Conservation (phyloP, 2,329 filamentous ascomycete species). For the Fusarium tanahbumbuense region DNA sequence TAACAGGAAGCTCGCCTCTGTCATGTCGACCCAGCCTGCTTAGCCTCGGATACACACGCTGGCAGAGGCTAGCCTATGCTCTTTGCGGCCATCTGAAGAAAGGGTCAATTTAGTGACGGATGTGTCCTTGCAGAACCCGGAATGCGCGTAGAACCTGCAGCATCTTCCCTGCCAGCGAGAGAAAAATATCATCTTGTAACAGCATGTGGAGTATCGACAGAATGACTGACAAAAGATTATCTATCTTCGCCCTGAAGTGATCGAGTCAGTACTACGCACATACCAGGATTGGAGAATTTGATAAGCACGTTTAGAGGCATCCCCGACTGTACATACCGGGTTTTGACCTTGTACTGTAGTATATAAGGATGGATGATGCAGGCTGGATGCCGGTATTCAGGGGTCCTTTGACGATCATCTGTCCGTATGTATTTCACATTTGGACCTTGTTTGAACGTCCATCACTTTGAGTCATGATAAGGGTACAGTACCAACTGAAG, state of each 20-base stretch:
- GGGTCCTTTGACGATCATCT: slow-evolving; percentile 22
- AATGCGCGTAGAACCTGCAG: not conserved
- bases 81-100: not conserved
- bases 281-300: not conserved
- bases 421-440: not conserved
- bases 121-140: not conserved
- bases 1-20: not conserved
- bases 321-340: not conserved
- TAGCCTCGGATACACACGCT: not conserved
- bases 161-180: not conserved
- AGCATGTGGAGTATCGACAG: not conserved
- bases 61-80: not conserved
- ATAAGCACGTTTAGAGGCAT: not conserved
- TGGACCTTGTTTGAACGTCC: slow-evolving; percentile 6
- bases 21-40: not conserved
- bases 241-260: not conserved
- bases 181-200: not conserved
- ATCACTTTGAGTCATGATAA: not conserved
- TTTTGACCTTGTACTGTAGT: not conserved
- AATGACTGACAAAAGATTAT: not conserved
- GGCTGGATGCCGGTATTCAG: slow-evolving; percentile 13
- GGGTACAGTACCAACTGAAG: not conserved
- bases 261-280: not conserved
- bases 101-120: not conserved
- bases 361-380: slow-evolving; percentile 1